Evolutionary conservation across 305 asterid genomes (phyloP), one percentile per base, ranked within the genome.

Genomic region (Fraxinus floribunda): DNA sequence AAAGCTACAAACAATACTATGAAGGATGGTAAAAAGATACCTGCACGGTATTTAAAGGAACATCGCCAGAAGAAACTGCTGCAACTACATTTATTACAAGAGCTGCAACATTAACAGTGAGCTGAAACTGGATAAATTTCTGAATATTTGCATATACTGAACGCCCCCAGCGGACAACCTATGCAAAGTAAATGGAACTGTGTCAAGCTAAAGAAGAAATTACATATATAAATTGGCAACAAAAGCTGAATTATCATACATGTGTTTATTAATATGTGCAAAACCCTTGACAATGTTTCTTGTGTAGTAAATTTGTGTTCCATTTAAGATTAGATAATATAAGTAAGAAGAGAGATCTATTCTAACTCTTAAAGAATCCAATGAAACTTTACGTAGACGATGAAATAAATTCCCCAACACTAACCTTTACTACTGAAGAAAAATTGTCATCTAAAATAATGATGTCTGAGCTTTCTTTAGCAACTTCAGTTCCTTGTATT

Each of bases 91-190:
- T 95, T 38, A 95, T 95, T 11, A 86, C 89, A 84, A 95, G 94
- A 77, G 99, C 99, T 78, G 99, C 96, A 84, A 92, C 98, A 86
- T 94, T 95, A 49, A 95, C 98, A 18, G 99, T 95, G 85, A 95
- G 99, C 92, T 95, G 98, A 89, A 95, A 95, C 90, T 95, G 98
- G 89, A 95, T 95, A 79, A 95, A 95, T 87, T 94, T 95, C 88
- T 95, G 98, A 79, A 95, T 95, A 73, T 95, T 95, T 87, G 98
- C 98, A 83, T 93, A 95, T 20, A 95, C 98, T 30, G 99, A 94
- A 76, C 98, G 97, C 29, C 99, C 99, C 99, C 99, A 95, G 20
- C 98, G 95, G 70, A 95, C 99, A 87, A 95, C 99, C 98, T 95
- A 88, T 85, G 86, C 16, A 71, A 75, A 79, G 85, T 34, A 82